A percentile compares a stretch with the other conserved stretches of the same genome.
Conservation (phyloP, 2,329 filamentous ascomycete species). For the Herpomyces periplanetae region DNA sequence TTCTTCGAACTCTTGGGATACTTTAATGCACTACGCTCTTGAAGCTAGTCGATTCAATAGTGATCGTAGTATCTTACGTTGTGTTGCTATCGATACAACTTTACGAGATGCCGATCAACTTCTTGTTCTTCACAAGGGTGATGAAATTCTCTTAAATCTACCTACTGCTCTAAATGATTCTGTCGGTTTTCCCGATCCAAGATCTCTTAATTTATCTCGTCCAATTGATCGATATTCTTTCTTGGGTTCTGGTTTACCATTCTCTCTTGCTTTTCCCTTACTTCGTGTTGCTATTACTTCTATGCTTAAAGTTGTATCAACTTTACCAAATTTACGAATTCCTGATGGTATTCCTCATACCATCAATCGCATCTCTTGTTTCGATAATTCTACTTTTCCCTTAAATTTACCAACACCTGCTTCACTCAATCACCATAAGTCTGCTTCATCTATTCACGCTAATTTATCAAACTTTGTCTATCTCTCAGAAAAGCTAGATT, state of each 20-base stretch:
- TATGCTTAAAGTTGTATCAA: slow-evolving; percentile 24
- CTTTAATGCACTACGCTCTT: no score
- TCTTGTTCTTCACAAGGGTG: slow-evolving; percentile 7
- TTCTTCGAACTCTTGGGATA: no score
- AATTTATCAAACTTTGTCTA: no score
- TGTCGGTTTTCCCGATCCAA: slow-evolving; percentile 18
- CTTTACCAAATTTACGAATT: slow-evolving; percentile 16
- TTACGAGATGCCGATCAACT: slow-evolving; percentile 6
- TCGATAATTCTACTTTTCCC: no score
- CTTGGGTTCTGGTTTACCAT: slow-evolving; percentile 20
- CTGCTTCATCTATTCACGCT: no score
- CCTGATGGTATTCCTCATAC: no score
- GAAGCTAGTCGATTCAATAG: slow-evolving; percentile 29
- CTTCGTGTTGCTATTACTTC: slow-evolving; percentile 20
- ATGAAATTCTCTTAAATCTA: slow-evolving; percentile 10
- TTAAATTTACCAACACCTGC: no score
- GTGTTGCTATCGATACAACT: slow-evolving; percentile 6
- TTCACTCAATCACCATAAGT: no score
- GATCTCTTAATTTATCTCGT: slow-evolving; percentile 19
- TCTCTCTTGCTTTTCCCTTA: slow-evolving; percentile 19
- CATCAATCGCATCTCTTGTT: no score
- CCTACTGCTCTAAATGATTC: slow-evolving; percentile 15
- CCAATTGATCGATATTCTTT: slow-evolving; percentile 22
- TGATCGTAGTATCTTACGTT: slow-evolving; percentile 18
- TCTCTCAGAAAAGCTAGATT: no score